Percentiles rank a stretch among this genome's conserved stretches.
These are phyloP conservation scores for Erucastrum elatum DNA, from an alignment of 345 rosid genomes.

Conservation along the genomic window DNA sequence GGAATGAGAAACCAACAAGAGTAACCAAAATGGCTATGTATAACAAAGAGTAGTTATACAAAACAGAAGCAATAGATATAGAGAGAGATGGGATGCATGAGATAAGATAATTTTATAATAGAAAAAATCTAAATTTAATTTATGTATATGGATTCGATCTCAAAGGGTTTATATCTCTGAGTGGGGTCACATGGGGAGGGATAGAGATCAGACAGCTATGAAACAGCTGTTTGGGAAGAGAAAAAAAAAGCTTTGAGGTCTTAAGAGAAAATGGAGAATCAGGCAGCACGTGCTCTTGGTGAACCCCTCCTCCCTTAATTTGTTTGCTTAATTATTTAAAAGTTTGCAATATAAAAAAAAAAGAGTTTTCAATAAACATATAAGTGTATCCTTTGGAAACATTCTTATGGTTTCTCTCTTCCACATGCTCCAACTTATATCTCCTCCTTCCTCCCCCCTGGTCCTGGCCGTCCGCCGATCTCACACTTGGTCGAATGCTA, in stretches of 20 bases:
- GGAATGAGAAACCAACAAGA: conserved; percentile 31
- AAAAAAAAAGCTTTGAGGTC: conserved; percentile 16
- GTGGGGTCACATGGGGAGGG: conserved; percentile 43
- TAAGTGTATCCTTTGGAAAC: conserved; percentile 25
- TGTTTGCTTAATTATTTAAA: conserved; percentile 22
- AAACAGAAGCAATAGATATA: conserved; percentile 34
- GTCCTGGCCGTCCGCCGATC: conserved; percentile 19
- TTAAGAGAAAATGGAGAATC: conserved; percentile 35
- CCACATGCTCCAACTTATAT: conserved; percentile 29
- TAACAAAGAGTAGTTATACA: conserved; percentile 42
- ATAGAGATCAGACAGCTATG: conserved; percentile 43
- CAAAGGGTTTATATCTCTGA: conserved; percentile 33
- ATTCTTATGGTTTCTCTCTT: conserved; percentile 37
- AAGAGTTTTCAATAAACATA: background rate
- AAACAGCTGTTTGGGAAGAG: conserved; percentile 32
- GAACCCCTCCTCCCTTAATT: conserved; percentile 31
- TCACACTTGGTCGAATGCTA: conserved; percentile 17
- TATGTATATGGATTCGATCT: conserved; percentile 38
- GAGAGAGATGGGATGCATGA: conserved; percentile 22
- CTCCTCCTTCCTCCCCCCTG: conserved; percentile 26
- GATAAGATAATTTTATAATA: conserved; percentile 34
- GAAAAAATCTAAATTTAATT: conserved; percentile 17
- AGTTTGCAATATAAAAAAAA: background rate
- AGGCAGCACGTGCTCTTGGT: conserved; percentile 42
- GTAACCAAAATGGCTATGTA: conserved; percentile 42